Conservation (phyloP, 2,329 filamentous ascomycete genomes). For the Penicillium sp. region DNA sequence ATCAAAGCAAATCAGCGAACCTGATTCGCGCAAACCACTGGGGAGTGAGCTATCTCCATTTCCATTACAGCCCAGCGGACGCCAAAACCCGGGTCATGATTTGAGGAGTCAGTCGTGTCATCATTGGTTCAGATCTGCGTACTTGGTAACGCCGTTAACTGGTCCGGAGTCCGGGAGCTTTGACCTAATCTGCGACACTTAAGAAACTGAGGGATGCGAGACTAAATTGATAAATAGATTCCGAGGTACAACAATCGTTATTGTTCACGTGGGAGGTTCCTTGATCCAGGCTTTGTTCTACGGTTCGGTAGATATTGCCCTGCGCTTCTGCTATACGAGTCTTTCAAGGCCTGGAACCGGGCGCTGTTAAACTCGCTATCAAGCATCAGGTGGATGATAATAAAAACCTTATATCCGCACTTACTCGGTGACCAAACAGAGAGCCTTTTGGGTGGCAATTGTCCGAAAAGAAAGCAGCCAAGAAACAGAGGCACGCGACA, state of each 20-base stretch:
- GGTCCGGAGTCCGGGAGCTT: conserved; percentile 20
- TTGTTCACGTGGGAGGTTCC: too few species aligned
- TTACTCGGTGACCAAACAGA: too few species aligned
- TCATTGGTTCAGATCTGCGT: conserved; percentile 1
- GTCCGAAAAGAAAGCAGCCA: too few species aligned
- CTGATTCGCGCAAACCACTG: not conserved
- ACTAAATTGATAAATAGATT: not conserved
- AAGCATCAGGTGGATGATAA: too few species aligned
- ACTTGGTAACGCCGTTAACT: not conserved
- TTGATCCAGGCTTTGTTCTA: too few species aligned
- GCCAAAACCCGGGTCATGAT: not conserved
- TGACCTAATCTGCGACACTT: conserved; percentile 4
- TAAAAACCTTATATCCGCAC: too few species aligned
- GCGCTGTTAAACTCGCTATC: too few species aligned
- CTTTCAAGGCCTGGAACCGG: too few species aligned
- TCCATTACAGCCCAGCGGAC: not conserved
- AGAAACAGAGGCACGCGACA: not conserved
- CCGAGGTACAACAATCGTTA: not conserved
- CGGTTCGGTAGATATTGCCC: too few species aligned
- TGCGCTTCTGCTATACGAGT: too few species aligned
- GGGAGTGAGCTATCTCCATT: not conserved
- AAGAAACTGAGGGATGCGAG: not conserved
- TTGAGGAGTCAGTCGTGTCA: not conserved
- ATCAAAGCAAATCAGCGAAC: not conserved
- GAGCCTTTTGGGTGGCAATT: too few species aligned